Conservation (phyloP, 2,329 filamentous ascomycete genomes). For the Aspergillus intermedius region DNA sequence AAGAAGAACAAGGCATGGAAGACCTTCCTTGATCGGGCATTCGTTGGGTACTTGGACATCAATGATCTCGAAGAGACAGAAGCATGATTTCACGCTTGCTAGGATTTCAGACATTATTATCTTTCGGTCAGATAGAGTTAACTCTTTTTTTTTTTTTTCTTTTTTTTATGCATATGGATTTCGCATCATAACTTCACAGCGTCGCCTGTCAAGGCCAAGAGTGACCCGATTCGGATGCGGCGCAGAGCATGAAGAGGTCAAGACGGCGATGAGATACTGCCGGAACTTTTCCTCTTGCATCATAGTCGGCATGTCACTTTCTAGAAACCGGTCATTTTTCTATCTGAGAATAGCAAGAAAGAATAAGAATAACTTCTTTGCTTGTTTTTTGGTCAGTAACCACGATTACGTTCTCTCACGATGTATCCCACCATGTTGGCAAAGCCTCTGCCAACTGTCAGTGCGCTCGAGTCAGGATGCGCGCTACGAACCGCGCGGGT, state of each 20-base stretch:
- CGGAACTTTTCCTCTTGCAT: neutral
- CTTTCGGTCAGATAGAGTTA: neutral
- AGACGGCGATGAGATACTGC: neutral
- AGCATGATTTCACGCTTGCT: conserved; percentile 5
- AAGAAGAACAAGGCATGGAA: conserved; percentile 67
- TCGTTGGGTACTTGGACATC: conserved; percentile 64
- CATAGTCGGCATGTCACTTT: no score
- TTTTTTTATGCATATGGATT: neutral
- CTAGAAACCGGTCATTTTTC: no score
- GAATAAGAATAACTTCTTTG: no score
- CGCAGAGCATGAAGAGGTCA: neutral
- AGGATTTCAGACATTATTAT: neutral
- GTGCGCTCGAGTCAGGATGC: conserved; percentile 12
- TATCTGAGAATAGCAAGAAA: no score
- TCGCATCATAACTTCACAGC: no score
- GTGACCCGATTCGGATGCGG: no score
- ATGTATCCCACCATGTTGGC: conserved; percentile 21
- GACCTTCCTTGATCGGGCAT: conserved; percentile 70
- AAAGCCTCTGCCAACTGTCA: conserved; percentile 21
- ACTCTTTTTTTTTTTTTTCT: neutral
- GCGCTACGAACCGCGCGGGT: conserved; percentile 17
- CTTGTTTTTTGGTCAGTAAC: neutral
- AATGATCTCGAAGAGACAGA: conserved; percentile 52
- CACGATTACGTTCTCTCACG: neutral
- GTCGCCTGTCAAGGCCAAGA: no score